A percentile compares a stretch with the other conserved stretches of the same genome.
phyloP scores from a whole-genome alignment of 108 stramenopile genomes.

The Stephanodiscus minutulus region DNA sequence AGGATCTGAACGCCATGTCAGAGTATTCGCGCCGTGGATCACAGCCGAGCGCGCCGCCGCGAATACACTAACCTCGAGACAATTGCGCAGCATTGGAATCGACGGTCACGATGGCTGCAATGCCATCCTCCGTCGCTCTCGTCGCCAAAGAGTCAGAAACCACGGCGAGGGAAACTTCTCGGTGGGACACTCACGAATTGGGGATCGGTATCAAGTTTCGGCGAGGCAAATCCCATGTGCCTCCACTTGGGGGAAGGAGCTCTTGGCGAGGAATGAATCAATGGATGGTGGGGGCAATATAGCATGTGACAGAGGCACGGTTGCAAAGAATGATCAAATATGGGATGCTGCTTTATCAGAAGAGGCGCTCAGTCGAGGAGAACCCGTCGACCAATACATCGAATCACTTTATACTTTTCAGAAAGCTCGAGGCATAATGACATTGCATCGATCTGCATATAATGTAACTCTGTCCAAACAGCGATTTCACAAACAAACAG shows the following conservation, averaged over 20 bases:
- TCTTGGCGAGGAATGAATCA: not conserved
- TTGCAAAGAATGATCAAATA: conserved; percentile 41
- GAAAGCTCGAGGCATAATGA: conserved; percentile 47
- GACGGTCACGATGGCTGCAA: conserved; percentile 16
- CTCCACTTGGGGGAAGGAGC: conserved; percentile 34
- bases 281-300: not conserved
- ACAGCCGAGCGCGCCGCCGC: conserved; percentile 25
- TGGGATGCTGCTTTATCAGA: conserved; percentile 59
- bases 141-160: conserved; percentile 18
- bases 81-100: conserved; percentile 37
- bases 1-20: conserved; percentile 10
- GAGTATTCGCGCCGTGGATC: conserved; percentile 44
- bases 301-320: not conserved
- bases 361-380: conserved; percentile 37
- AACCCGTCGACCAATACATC: conserved; percentile 56
- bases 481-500: conserved; percentile 10
- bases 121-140: conserved; percentile 22
- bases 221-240: conserved; percentile 15
- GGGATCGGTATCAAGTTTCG: conserved; percentile 43
- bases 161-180: conserved; percentile 40
- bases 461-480: conserved; percentile 32
- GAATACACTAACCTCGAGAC: conserved; percentile 22
- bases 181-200: conserved; percentile 24
- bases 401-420: conserved; percentile 35
- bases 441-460: conserved; percentile 59